phyloP scores from a whole-genome alignment of 345 rosid genomes.

The Acer negundo region DNA sequence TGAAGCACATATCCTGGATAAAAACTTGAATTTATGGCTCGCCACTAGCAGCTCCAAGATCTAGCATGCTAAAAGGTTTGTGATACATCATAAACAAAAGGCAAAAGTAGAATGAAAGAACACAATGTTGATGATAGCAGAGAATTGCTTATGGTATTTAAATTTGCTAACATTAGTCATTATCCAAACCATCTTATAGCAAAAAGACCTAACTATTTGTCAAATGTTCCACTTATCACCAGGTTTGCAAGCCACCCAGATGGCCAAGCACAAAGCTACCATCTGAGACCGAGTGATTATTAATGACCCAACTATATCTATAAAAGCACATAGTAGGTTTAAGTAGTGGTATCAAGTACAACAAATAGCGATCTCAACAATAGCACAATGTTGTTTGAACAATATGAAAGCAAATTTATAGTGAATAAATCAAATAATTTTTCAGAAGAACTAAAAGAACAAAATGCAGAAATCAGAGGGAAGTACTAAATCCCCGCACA shows the following conservation, averaged over 20 bases:
- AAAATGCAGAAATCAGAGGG: not conserved
- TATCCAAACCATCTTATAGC: not conserved
- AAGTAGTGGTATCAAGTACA: slow-evolving; percentile 1
- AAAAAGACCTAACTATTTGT: not conserved
- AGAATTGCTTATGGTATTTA: not conserved
- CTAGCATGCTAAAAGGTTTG: not conserved
- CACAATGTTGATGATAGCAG: not conserved
- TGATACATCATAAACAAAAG: not conserved
- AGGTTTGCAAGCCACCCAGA: not conserved
- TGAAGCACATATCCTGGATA: not conserved
- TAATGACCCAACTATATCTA: not conserved
- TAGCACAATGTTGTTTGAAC: not conserved
- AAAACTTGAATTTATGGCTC: not conserved
- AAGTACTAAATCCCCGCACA: not conserved
- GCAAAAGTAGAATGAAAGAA: not conserved
- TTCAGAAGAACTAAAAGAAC: not conserved
- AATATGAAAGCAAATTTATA: not conserved
- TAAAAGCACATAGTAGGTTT: not conserved
- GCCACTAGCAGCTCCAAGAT: not conserved
- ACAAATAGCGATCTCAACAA: not conserved
- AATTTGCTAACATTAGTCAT: not conserved
- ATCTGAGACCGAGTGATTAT: not conserved
- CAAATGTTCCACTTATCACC: slow-evolving; percentile 3
- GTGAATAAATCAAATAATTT: not conserved
- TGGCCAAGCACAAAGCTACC: not conserved